A percentile compares a stretch with the other conserved stretches of the same genome.
Conservation (phyloP, 2,329 filamentous ascomycete genomes). For the Monosporascus cannonballus region DNA sequence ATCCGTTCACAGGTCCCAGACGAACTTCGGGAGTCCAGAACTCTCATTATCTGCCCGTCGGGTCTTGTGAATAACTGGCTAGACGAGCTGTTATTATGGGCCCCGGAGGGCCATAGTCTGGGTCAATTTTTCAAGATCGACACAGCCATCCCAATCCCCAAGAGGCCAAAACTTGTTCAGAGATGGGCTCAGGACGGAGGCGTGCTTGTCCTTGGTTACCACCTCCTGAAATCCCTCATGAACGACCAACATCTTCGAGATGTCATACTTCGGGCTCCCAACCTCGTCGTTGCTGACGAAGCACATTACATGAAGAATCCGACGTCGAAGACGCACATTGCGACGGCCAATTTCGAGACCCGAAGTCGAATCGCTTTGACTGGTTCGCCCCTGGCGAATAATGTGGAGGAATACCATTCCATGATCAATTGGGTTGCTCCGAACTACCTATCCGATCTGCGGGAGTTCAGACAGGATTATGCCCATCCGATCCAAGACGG, state of each 20-base stretch:
- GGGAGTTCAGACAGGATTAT: constrained; percentile 67
- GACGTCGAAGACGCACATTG: constrained; percentile 42
- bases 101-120: constrained; percentile 43
- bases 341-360: constrained; percentile 56
- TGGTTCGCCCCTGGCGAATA: constrained; percentile 80
- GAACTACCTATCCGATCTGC: constrained; percentile 62
- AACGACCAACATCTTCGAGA: constrained; percentile 27
- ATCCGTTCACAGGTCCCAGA: constrained; percentile 63
- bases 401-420: constrained; percentile 75
- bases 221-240: constrained; percentile 50
- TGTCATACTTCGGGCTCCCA: constrained; percentile 55
- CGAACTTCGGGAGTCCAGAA: constrained; percentile 54
- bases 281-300: constrained; percentile 77
- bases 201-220: constrained; percentile 71
- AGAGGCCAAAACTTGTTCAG: constrained; percentile 41
- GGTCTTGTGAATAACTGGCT: constrained; percentile 75
- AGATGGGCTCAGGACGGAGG: constrained; percentile 63
- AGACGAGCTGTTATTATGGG: constrained; percentile 71
- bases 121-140: constrained; percentile 53
- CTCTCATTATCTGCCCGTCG: constrained; percentile 71
- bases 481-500: constrained; percentile 68
- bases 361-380: constrained; percentile 75
- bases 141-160: constrained; percentile 22
- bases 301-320: constrained; percentile 74
- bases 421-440: constrained; percentile 86